phyloP scores from a whole-genome alignment of 148 eudicot genomes.

The Heliosperma pusillum region DNA sequence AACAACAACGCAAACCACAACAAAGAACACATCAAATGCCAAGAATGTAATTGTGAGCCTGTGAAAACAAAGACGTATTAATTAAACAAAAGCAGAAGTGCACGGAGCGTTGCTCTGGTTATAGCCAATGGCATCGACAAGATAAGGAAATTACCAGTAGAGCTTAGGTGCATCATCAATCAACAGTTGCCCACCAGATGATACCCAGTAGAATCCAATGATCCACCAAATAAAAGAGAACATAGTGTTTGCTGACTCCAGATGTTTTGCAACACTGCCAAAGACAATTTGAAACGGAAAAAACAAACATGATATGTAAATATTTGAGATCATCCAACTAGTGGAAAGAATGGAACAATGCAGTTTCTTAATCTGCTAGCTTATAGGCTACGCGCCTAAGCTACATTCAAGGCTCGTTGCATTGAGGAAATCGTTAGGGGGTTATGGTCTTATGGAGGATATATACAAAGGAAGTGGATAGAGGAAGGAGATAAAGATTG shows the following conservation, averaged over 20 bases:
- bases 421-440: not conserved
- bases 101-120: not conserved
- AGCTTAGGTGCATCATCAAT: constrained; percentile 73
- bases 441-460: not conserved
- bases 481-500: not conserved
- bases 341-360: not conserved
- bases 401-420: not conserved
- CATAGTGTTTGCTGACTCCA: constrained; percentile 98
- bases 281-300: constrained; percentile 4
- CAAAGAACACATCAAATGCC: constrained; percentile 91
- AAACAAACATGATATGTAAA: not conserved
- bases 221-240: constrained; percentile 99
- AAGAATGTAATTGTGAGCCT: constrained; percentile 83
- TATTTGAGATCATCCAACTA: not conserved
- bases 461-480: not conserved
- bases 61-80: constrained; percentile 31
- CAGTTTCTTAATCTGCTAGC: not conserved
- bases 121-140: not conserved
- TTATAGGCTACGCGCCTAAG: not conserved
- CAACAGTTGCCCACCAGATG: constrained; percentile 73
- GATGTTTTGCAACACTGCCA: constrained; percentile 82
- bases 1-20: constrained; percentile 87
- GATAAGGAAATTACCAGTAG: constrained; percentile 57
- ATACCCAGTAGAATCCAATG: constrained; percentile 97
- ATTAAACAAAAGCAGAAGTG: constrained; percentile 17